Conservation (phyloP, 306 rosid genomes). For the Hippophae gyantsensis region DNA sequence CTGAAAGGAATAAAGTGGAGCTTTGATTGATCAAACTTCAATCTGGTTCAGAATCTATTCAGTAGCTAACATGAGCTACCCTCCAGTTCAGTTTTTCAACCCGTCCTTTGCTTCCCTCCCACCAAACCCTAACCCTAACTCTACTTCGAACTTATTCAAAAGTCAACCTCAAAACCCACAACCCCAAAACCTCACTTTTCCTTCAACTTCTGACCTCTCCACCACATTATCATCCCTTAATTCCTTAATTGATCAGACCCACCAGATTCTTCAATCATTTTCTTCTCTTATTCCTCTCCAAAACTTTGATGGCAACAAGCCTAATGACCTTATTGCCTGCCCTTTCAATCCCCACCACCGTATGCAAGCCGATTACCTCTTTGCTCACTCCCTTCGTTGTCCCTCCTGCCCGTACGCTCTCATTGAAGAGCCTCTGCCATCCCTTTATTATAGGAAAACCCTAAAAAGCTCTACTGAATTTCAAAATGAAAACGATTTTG, state of each 20-base stretch:
- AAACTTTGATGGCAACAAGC: conserved; percentile 15
- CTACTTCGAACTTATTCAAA: conserved; percentile 4
- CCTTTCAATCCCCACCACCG: conserved; percentile 50
- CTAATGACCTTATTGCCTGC: conserved; percentile 29
- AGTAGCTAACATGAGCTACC: conserved; percentile 16
- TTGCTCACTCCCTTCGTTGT: conserved; percentile 58
- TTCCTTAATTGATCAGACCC: conserved; percentile 30
- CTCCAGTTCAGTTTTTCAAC: conserved; percentile 16
- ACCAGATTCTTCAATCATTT: conserved; percentile 27
- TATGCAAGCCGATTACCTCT: conserved; percentile 44
- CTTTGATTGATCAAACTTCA: no score
- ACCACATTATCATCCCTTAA: conserved; percentile 41
- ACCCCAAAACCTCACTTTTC: conserved; percentile 5
- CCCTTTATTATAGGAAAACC: conserved; percentile 43
- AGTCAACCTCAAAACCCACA: conserved; percentile 10
- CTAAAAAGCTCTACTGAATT: conserved; percentile 20
- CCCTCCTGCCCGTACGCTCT: conserved; percentile 41
- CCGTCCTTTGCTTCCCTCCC: conserved; percentile 14
- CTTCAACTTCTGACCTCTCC: conserved; percentile 17
- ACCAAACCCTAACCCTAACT: conserved; percentile 24
- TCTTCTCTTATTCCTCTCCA: conserved; percentile 26
- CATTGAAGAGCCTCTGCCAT: conserved; percentile 19
- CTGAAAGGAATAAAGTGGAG: no score
- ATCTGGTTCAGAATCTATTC: not conserved
- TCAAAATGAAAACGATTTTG: conserved; percentile 8